phyloP scores from a whole-genome alignment of 805 yeast species.

The Debaryomyces hansenii region DNA sequence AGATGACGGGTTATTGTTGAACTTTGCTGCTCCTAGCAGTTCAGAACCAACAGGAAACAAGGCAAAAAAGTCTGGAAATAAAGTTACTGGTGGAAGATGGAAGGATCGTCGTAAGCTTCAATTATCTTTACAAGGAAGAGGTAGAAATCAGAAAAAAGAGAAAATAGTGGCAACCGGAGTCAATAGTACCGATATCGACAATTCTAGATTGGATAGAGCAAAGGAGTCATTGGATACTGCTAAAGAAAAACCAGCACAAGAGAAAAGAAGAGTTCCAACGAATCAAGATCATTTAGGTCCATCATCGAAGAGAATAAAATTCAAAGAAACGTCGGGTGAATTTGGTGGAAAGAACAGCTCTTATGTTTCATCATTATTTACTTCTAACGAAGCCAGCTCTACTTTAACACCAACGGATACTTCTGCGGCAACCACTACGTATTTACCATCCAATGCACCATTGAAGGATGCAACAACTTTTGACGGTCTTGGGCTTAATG shows the following conservation, averaged over 20 bases:
- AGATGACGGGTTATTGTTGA: constrained; percentile 76
- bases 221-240: not conserved
- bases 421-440: constrained; percentile 33
- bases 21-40: constrained; percentile 53
- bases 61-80: constrained; percentile 23
- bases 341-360: constrained; percentile 59
- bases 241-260: not conserved
- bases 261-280: constrained; percentile 9
- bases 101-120: constrained; percentile 70
- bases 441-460: constrained; percentile 83
- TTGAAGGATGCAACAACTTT: constrained; percentile 68
- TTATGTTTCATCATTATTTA: constrained; percentile 82
- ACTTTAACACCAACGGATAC: constrained; percentile 56
- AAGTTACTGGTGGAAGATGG: constrained; percentile 77
- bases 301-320: constrained; percentile 36
- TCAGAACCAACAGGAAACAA: constrained; percentile 17
- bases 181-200: constrained; percentile 24
- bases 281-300: constrained; percentile 10
- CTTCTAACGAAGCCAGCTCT: constrained; percentile 40
- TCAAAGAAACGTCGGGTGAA: constrained; percentile 51
- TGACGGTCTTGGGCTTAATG: constrained; percentile 66
- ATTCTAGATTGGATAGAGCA: not conserved
- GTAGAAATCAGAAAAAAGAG: constrained; percentile 17
- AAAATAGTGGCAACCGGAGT: constrained; percentile 28
- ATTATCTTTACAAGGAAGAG: constrained; percentile 49